Base-by-base conservation (phyloP, 495 filamentous ascomycete genomes). In the Neurospora tetrasperma region DNA sequence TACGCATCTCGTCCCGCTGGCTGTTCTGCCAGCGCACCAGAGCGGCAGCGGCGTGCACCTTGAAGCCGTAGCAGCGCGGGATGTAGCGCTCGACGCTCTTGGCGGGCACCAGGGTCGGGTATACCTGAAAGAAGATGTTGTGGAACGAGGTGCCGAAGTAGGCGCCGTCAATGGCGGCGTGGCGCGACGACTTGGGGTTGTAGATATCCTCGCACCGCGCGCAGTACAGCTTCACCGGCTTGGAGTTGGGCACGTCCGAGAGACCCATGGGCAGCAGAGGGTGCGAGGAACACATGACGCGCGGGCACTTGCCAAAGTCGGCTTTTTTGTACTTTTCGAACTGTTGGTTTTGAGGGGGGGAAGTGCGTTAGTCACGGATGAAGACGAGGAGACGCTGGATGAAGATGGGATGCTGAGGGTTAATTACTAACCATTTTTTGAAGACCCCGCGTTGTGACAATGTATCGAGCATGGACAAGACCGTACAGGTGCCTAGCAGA, bases 121-220 rank as follows among this genome's bases (percentile, higher is more conserved):
- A 98, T 41, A 98, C 96, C 82, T 99, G 96, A 86, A 98, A 98
- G 71, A 99, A 88, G 82, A 99, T 98, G 80, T 97, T 97, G 86
- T 97, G 95, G 86, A 99, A 99, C 7, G 92, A 95, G 48, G 96
- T 93, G 71, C 96, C 96, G 72, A 98, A 99, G 86, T 98, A 99
- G 72, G 96, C 96, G 71, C 96, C 96, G 80, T 99, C 96, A 80
- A 99, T 97, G 69, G 90, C 87, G 59, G 93, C 92, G 81, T 99
- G 96, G 69, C 96, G 93, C 14, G 94, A 96, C 7, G 96, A 98
- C 83, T 99, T 99, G 42, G 96, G 96, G 82, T 98, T 98, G 87
- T 99, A 99, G 72, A 97, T 89, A 78, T 99, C 96, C 85, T 99
- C 96, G 85, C 96, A 99, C 74, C 93, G 92, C 23, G 92, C 90